Conservation (phyloP, 345 rosid genomes). For the Arabis alpina region DNA sequence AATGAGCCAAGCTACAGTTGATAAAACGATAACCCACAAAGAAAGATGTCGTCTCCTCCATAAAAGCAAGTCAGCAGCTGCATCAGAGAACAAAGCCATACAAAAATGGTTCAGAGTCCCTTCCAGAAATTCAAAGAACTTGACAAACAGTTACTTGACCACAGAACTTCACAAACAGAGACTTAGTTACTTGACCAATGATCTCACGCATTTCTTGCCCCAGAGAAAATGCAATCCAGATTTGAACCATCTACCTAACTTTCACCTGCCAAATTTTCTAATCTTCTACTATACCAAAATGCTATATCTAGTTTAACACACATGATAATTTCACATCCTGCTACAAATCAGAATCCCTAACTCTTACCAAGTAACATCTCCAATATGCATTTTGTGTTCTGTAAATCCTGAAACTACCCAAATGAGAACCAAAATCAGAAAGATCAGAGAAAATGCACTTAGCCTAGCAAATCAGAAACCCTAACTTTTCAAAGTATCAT, state of each 20-base stretch:
- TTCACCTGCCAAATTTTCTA: conserved; percentile 17
- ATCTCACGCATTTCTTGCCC: not conserved
- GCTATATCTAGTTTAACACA: not conserved
- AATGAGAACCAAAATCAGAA: not conserved
- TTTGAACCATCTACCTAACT: conserved; percentile 20
- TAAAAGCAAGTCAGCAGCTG: conserved; percentile 80
- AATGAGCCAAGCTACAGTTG: conserved; percentile 86
- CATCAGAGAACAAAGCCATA: conserved; percentile 26
- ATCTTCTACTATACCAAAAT: not conserved
- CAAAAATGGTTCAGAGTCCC: not conserved
- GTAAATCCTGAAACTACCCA: not conserved
- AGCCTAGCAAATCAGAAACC: conserved; percentile 28
- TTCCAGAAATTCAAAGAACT: conserved; percentile 4
- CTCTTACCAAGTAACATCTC: not conserved
- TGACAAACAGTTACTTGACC: not conserved
- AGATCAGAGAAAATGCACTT: conserved; percentile 2
- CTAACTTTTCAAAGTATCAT: conserved; percentile 12
- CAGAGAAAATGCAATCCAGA: conserved; percentile 3
- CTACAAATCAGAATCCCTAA: not conserved
- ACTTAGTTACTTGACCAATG: not conserved
- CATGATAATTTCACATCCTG: not conserved
- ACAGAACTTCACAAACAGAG: conserved; percentile 9
- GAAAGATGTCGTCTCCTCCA: conserved; percentile 74
- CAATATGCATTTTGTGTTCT: not conserved
- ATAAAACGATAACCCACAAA: conserved; percentile 64